A percentile compares a stretch with the other conserved stretches of the same genome.
phyloP scores from a whole-genome alignment of 129 eudicot genomes.

The Artemisia tridentata region DNA sequence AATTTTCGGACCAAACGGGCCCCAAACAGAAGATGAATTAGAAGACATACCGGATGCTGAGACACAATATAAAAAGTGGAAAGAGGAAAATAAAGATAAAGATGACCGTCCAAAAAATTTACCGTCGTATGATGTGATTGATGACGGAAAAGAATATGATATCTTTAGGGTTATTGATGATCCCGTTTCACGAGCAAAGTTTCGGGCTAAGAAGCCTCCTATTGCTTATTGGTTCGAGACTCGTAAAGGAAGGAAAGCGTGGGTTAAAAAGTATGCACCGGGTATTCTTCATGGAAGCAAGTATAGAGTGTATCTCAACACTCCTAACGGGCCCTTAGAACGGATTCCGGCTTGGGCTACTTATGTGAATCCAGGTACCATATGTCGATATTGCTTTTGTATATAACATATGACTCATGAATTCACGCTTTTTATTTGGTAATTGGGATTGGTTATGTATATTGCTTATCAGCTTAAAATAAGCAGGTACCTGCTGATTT shows the following conservation, averaged over 20 bases:
- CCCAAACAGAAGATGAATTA: constrained; percentile 87
- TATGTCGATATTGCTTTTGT: not conserved
- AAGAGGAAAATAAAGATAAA: constrained; percentile 85
- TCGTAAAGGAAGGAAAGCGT: constrained; percentile 89
- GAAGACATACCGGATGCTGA: constrained; percentile 87
- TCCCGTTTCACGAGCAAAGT: constrained; percentile 72
- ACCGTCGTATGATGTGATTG: constrained; percentile 77
- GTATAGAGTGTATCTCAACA: constrained; percentile 87
- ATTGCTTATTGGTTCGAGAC: constrained; percentile 90
- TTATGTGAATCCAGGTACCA: constrained; percentile 85
- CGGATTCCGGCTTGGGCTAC: constrained; percentile 99
- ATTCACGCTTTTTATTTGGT: too few species aligned
- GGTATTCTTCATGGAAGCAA: constrained; percentile 94
- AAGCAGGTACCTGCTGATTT: too few species aligned
- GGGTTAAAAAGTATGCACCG: constrained; percentile 82
- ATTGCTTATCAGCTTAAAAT: too few species aligned
- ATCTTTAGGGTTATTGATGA: constrained; percentile 58
- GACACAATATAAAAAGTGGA: constrained; percentile 74
- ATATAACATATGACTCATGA: too few species aligned
- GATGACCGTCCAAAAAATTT: constrained; percentile 73
- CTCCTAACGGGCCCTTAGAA: constrained; percentile 87
- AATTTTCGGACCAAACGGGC: constrained; percentile 97
- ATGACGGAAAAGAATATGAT: constrained; percentile 72
- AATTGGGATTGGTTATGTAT: too few species aligned
- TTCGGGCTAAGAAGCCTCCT: constrained; percentile 72